Evolutionary conservation across 2,329 filamentous ascomycete genomes (phyloP), one percentile per base, ranked within the genome.

Genomic region (Pyrenophora tritici-repentis): DNA sequence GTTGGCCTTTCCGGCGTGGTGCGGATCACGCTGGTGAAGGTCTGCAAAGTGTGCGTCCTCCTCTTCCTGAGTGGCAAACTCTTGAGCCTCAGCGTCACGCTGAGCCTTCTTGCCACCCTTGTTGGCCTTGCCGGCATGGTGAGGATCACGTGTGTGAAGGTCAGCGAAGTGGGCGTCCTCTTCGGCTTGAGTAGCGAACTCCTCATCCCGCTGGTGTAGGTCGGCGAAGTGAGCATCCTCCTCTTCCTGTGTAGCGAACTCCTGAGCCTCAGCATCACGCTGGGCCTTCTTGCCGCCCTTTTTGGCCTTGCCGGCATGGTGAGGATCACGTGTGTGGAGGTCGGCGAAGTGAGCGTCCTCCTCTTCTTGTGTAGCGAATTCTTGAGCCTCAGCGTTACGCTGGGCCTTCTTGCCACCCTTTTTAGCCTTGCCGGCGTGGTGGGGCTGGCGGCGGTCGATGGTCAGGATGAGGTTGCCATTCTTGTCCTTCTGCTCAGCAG

Each of bases 161-260:
- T 24, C 22, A 24, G 22, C 22, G 8, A 24, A 24, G 22, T 24
- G 22, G 6, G 22, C 22, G 22, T 24, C 22, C 22, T 24, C 22
- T 9, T 24, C 22, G 8, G 22, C 22, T 24, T 24, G 22, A 9
- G 22, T 46, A 39, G 24, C 42, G 6, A 37, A 9, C 2, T 32
- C 41, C 3, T 24, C 32, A 6, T 50, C 41, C n/a, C 55, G 51
- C 24, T 43, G 40, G 44, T 57, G 47, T 14, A 57, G 53, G 31
- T 56, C 50, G n/a, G 47, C 50, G 44, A 48, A 58, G 29, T 58
- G 55, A 8, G 52, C 52, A 12, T 55, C 45, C 17, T 51, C 39
- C 3, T 56, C 53, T 2, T 17, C 44, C 3, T 55, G 35, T 5
- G 50, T 45, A 13, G 22, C 22, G 22, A 50, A 14, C 37, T 54